phyloP scores from a whole-genome alignment of 768 basidiomycete species.

The Termitomyces eurrhizus region DNA sequence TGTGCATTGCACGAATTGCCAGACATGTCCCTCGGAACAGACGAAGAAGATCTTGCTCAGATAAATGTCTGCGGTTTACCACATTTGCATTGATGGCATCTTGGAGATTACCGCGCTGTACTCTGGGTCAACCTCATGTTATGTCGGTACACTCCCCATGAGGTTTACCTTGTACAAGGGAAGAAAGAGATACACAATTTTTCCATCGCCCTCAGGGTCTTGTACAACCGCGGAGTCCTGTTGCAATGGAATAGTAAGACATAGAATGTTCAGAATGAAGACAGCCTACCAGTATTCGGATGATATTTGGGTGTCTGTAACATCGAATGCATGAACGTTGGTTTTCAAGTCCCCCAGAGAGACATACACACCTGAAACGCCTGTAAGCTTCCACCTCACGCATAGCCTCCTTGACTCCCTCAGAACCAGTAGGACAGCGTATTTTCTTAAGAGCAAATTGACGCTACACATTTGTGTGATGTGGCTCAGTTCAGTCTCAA shows the following conservation, averaged over 20 bases:
- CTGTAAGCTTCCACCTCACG: slow-evolving; percentile 90
- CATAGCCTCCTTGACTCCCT: slow-evolving; percentile 88
- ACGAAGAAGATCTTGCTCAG: slow-evolving; percentile 84
- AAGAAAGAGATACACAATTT: slow-evolving; percentile 94
- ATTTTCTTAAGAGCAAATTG: slow-evolving; percentile 98
- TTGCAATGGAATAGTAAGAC: background rate
- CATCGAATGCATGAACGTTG: background rate
- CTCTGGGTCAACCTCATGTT: background rate
- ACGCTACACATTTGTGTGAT: slow-evolving; percentile 42
- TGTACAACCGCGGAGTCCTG: slow-evolving; percentile 94
- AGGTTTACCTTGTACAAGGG: slow-evolving; percentile 78
- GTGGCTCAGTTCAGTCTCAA: background rate
- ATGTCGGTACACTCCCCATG: too few species aligned
- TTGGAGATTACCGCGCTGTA: slow-evolving; percentile 88
- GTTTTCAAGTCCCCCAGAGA: background rate
- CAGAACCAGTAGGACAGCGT: slow-evolving; percentile 83
- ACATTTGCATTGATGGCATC: slow-evolving; percentile 88
- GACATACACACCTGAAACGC: slow-evolving; percentile 81
- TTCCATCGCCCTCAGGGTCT: slow-evolving; percentile 88
- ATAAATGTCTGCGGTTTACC: slow-evolving; percentile 76
- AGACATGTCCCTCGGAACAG: slow-evolving; percentile 94
- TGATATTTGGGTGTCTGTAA: slow-evolving; percentile 90
- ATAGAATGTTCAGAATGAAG: slow-evolving; percentile 1
- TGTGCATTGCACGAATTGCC: slow-evolving; percentile 93
- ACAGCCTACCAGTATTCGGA: slow-evolving; percentile 71